A percentile compares a stretch with the other conserved stretches of the same genome.
Evolutionary conservation across 441 rosid species (phyloP).

Genomic region (Hypseocharis bilobata): DNA sequence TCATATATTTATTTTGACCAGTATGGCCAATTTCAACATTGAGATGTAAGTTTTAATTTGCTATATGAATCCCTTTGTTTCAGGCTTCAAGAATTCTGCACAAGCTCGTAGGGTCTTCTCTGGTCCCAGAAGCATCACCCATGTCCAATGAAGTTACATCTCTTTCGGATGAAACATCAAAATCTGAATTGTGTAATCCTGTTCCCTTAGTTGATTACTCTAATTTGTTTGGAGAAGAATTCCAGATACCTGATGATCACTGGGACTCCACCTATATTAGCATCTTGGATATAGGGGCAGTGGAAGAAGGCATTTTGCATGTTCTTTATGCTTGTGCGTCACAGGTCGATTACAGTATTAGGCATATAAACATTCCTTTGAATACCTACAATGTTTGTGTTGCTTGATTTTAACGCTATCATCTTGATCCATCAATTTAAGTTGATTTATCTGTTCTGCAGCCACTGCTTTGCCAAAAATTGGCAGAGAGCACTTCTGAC

Average conservation of each 20-base stretch:
- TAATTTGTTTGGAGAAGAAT: conserved; percentile 68
- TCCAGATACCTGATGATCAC: conserved; percentile 42
- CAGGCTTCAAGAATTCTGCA: conserved; percentile 64
- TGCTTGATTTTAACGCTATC: conserved; percentile 15
- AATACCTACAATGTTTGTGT: conserved; percentile 9
- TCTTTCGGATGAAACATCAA: conserved; percentile 37
- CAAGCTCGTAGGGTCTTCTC: conserved; percentile 47
- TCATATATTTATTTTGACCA: not conserved
- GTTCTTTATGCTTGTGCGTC: conserved; percentile 85
- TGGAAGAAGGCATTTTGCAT: conserved; percentile 81
- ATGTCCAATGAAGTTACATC: conserved; percentile 31
- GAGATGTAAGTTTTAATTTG: conserved; percentile 18
- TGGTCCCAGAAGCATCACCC: conserved; percentile 31
- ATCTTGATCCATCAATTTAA: conserved; percentile 21
- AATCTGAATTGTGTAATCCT: conserved; percentile 36
- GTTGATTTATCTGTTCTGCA: conserved; percentile 29
- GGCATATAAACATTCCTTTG: conserved; percentile 18
- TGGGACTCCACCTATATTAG: conserved; percentile 49
- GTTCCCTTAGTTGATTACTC: conserved; percentile 47
- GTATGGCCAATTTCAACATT: conserved; percentile 14
- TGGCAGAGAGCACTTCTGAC: conserved; percentile 50
- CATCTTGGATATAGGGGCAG: conserved; percentile 58
- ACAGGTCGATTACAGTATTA: conserved; percentile 53
- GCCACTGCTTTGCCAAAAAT: conserved; percentile 59
- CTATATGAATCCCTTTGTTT: conserved; percentile 20